Evolutionary conservation across 2,329 filamentous ascomycete genomes (phyloP).

Genomic region (Calonectria leucothoes): DNA sequence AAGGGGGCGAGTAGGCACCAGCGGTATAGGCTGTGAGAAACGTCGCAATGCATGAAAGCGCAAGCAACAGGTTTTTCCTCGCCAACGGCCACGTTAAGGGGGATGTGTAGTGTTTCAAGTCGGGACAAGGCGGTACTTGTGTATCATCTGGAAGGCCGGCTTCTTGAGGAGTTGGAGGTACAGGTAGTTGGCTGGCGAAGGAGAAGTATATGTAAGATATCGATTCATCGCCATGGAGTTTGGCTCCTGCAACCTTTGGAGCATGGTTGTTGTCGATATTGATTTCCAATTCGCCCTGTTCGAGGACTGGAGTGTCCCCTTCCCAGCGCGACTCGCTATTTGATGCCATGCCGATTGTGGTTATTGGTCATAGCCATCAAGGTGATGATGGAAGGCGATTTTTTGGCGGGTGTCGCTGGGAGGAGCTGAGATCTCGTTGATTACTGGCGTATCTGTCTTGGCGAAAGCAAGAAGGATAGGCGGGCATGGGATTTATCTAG

Average conservation of each 20-base stretch:
- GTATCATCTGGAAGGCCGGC: slow-evolving; percentile 33
- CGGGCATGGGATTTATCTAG: background rate
- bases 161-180: slow-evolving; percentile 33
- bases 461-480: background rate
- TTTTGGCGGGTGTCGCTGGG: background rate
- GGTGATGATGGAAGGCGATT: background rate
- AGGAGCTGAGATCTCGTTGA: background rate
- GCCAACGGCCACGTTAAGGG: slow-evolving; percentile 79
- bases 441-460: background rate
- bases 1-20: slow-evolving; percentile 81
- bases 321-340: slow-evolving; percentile 13
- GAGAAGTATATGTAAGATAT: slow-evolving; percentile 56
- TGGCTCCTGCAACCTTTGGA: slow-evolving; percentile 17
- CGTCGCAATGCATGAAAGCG: slow-evolving; percentile 81
- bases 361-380: background rate
- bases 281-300: slow-evolving; percentile 34
- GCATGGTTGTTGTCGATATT: slow-evolving; percentile 20
- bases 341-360: slow-evolving; percentile 25
- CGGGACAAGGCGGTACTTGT: slow-evolving; percentile 67
- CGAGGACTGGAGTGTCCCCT: slow-evolving; percentile 11
- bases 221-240: slow-evolving; percentile 30
- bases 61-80: slow-evolving; percentile 78
- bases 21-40: slow-evolving; percentile 83
- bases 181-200: slow-evolving; percentile 53
- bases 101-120: slow-evolving; percentile 74